phyloP scores from a whole-genome alignment of 2,329 filamentous ascomycete species.

The Apiospora hydei region DNA sequence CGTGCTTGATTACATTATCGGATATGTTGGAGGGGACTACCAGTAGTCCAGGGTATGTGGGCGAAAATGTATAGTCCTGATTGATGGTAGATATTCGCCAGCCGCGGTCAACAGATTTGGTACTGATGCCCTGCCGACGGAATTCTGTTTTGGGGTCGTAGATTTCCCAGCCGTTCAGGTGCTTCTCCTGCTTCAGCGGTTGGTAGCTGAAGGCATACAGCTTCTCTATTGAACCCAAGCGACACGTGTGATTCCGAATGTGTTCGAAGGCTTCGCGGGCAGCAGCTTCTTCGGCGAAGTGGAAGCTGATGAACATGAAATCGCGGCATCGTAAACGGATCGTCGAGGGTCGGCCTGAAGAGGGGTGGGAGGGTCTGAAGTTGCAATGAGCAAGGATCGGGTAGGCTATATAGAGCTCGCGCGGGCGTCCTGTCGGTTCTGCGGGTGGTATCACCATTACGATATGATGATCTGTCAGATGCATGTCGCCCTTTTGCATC shows the following conservation, averaged over 20 bases:
- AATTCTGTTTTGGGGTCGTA: constrained; percentile 91
- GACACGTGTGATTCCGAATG: constrained; percentile 82
- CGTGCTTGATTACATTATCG: constrained; percentile 97
- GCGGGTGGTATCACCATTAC: constrained; percentile 44
- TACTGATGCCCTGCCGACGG: constrained; percentile 83
- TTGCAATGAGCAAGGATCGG: constrained; percentile 87
- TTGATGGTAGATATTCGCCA: constrained; percentile 96
- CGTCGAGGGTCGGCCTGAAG: constrained; percentile 75
- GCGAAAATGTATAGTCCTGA: constrained; percentile 86
- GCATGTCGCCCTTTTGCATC: constrained; percentile 62
- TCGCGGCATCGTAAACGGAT: constrained; percentile 91
- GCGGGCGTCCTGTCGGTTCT: constrained; percentile 38
- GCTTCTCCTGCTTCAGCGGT: constrained; percentile 75
- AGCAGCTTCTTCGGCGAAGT: constrained; percentile 76
- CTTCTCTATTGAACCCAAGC: constrained; percentile 82
- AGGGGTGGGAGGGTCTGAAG: constrained; percentile 75
- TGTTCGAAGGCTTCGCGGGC: constrained; percentile 89
- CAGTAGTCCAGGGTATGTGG: constrained; percentile 87
- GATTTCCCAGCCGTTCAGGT: constrained; percentile 80
- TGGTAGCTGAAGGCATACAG: constrained; percentile 90
- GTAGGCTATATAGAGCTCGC: constrained; percentile 93
- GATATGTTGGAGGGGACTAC: constrained; percentile 89
- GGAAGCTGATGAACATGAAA: constrained; percentile 92
- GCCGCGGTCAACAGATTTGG: constrained; percentile 76
- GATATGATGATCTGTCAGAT: constrained; percentile 69